A percentile compares a stretch with the other conserved stretches of the same genome.
Conservation (phyloP, 1,139 yeast genomes). For the Suhomyces panamericanus region DNA sequence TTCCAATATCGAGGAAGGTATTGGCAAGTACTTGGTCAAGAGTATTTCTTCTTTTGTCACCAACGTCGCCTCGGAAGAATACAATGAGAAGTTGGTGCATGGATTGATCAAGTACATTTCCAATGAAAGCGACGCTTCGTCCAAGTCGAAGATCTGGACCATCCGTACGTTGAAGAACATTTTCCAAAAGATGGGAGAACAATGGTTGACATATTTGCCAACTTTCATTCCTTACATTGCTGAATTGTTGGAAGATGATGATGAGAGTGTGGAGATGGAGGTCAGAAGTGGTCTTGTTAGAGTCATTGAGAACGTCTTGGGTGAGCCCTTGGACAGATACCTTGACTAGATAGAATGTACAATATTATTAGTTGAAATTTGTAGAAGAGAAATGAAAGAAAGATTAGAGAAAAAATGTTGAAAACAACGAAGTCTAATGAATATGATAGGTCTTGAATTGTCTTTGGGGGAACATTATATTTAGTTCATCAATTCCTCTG, state of each 20-base stretch:
- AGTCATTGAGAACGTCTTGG: slow-evolving; percentile 87
- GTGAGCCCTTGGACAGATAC: slow-evolving; percentile 92
- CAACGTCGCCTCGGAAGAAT: slow-evolving; percentile 78
- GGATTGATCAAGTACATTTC: slow-evolving; percentile 41
- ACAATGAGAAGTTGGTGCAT: slow-evolving; percentile 53
- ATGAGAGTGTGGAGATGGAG: slow-evolving; percentile 87
- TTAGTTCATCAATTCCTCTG: no score
- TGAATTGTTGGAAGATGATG: slow-evolving; percentile 92
- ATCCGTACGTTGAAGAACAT: slow-evolving; percentile 74
- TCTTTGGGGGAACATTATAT: no score
- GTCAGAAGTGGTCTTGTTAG: slow-evolving; percentile 91
- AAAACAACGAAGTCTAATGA: no score
- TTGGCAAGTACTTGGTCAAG: slow-evolving; percentile 78
- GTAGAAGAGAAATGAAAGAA: neutral
- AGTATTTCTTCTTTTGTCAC: slow-evolving; percentile 74
- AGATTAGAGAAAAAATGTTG: no score
- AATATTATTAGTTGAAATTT: no score
- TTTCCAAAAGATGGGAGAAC: slow-evolving; percentile 91
- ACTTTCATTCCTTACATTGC: slow-evolving; percentile 95
- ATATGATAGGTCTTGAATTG: no score
- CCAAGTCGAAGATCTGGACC: slow-evolving; percentile 72
- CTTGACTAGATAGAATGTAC: slow-evolving; percentile 47
- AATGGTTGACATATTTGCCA: slow-evolving; percentile 88
- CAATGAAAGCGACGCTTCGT: slow-evolving; percentile 30
- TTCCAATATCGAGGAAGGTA: slow-evolving; percentile 60